Percentiles rank a stretch among this genome's conserved stretches.
phyloP scores from a whole-genome alignment of 768 basidiomycete genomes.

The Antrodiella citrinella region DNA sequence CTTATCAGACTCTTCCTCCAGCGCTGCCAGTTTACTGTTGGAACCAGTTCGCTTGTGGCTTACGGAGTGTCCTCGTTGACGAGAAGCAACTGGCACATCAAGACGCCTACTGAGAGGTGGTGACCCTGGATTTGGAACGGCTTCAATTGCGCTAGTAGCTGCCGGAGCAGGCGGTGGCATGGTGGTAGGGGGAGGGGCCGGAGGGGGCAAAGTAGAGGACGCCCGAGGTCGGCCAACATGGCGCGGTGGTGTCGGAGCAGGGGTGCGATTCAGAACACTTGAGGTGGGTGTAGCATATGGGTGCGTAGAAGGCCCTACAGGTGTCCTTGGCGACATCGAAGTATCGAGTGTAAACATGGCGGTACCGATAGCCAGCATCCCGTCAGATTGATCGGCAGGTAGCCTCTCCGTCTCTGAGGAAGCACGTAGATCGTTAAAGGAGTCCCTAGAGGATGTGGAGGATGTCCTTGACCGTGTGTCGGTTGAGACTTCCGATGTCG shows the following conservation, averaged over 20 bases:
- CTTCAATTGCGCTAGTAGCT: conserved; percentile 14
- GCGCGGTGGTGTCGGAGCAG: conserved; percentile 15
- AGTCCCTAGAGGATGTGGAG: conserved; percentile 7
- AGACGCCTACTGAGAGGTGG: conserved; percentile 17
- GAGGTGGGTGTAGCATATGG: conserved; percentile 14
- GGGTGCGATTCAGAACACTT: background rate
- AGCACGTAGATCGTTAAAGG: conserved; percentile 10
- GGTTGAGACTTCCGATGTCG: conserved; percentile 41
- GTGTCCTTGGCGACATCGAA: conserved; percentile 10
- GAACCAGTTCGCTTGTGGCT: conserved; percentile 51
- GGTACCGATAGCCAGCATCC: conserved; percentile 36
- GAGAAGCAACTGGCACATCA: conserved; percentile 22
- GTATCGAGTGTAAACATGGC: conserved; percentile 36
- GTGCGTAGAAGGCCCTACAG: conserved; percentile 12
- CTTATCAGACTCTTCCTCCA: conserved; percentile 48
- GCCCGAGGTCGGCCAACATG: conserved; percentile 39
- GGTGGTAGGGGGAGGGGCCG: conserved; percentile 54
- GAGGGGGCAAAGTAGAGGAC: conserved; percentile 54
- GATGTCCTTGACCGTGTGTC: conserved; percentile 6
- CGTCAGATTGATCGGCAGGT: conserved; percentile 17
- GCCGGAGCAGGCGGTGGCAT: conserved; percentile 55
- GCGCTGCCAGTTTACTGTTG: conserved; percentile 44
- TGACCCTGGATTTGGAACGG: conserved; percentile 23
- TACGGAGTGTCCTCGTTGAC: conserved; percentile 38
- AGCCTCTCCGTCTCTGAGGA: conserved; percentile 22